Conservation (phyloP, 192 early-diverging fungal genomes). For the Backusella liffmaniae region DNA sequence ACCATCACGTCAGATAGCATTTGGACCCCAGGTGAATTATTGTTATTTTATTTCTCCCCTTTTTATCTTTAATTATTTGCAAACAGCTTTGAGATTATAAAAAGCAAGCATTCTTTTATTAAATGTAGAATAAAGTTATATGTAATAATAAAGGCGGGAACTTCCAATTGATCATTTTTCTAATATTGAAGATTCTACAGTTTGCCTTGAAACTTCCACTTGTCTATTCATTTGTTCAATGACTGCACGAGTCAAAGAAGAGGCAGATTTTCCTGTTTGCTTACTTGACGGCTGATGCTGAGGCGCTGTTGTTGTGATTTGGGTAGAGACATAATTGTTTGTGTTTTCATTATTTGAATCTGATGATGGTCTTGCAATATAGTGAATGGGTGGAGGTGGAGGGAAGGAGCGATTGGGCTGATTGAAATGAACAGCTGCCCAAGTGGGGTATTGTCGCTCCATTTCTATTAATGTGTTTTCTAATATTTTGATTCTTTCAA, state of each 20-base stretch:
- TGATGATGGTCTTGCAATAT: slow-evolving; percentile 15
- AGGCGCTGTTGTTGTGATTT: slow-evolving; percentile 15
- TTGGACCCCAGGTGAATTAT: too few species aligned
- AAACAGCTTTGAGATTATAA: too few species aligned
- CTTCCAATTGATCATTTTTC: neutral
- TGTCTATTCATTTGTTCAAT: slow-evolving; percentile 48
- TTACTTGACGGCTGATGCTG: slow-evolving; percentile 33
- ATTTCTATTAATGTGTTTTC: slow-evolving; percentile 77
- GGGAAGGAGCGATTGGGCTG: slow-evolving; percentile 60
- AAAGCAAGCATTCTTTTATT: too few species aligned
- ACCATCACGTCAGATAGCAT: too few species aligned
- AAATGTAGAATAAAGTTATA: too few species aligned
- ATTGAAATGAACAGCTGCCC: slow-evolving; percentile 79
- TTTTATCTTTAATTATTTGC: too few species aligned
- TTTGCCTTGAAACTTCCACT: neutral
- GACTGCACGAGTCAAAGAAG: slow-evolving; percentile 54
- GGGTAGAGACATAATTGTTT: slow-evolving; percentile 13
- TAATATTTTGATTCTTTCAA: slow-evolving; percentile 65
- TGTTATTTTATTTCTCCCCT: too few species aligned
- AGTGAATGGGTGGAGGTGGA: slow-evolving; percentile 23
- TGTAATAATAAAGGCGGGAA: too few species aligned
- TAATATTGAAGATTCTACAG: slow-evolving; percentile 5
- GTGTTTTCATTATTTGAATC: slow-evolving; percentile 18
- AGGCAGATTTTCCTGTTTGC: slow-evolving; percentile 45
- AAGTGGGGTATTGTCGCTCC: slow-evolving; percentile 74